phyloP scores from a whole-genome alignment of 169 alveolate genomes.

The Plasmodium reichenowi region DNA sequence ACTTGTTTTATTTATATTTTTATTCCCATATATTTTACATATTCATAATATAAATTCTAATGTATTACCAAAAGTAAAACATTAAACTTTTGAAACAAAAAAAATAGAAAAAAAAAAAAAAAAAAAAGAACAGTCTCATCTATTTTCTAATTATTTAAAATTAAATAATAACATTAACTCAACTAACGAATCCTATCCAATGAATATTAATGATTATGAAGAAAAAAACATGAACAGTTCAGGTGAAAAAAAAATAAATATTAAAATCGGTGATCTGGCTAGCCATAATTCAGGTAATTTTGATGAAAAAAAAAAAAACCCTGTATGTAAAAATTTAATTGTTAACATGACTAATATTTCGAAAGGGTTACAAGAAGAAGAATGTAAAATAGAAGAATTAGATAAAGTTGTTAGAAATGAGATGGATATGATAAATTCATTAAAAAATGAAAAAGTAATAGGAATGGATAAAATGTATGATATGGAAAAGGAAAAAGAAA shows the following conservation, averaged over 20 bases:
- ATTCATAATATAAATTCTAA: too few relatives aligned
- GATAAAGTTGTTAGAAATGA: not conserved
- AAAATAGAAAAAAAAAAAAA: too few relatives aligned
- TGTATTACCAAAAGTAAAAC: too few relatives aligned
- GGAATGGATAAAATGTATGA: not conserved
- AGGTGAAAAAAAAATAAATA: not conserved
- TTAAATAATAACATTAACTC: conserved; percentile 11
- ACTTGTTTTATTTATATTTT: too few relatives aligned
- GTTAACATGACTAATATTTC: conserved; percentile 4
- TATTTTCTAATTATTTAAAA: conserved; percentile 19
- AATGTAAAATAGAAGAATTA: not conserved
- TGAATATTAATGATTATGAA: conserved; percentile 21
- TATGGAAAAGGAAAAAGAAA: not conserved
- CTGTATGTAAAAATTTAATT: conserved; percentile 3
- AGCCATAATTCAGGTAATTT: conserved; percentile 24
- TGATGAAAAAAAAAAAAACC: conserved; percentile 11
- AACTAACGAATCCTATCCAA: not conserved
- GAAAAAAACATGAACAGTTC: not conserved
- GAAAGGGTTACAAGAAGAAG: conserved; percentile 14
- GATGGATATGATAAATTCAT: not conserved
- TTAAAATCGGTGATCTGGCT: conserved; percentile 4
- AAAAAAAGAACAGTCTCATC: not conserved
- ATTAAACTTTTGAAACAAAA: too few relatives aligned
- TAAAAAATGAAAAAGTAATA: not conserved
- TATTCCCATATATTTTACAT: too few relatives aligned